These are phyloP conservation scores for Claviceps monticola DNA, from an alignment of 2,329 filamentous ascomycete species.

Conservation along the genomic window DNA sequence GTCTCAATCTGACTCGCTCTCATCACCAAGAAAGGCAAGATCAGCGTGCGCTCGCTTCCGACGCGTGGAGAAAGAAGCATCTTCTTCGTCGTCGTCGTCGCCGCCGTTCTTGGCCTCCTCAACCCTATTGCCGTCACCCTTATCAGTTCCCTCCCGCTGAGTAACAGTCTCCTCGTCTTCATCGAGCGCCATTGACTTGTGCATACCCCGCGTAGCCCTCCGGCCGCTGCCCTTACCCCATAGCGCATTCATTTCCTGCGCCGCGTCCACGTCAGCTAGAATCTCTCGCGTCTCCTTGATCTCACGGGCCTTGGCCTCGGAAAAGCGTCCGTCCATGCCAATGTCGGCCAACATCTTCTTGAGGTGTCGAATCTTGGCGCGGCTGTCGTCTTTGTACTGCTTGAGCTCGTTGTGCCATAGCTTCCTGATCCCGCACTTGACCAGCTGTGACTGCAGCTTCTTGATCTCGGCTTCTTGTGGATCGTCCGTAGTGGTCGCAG, in stretches of 20 bases:
- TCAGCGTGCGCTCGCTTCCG: conserved; percentile 36
- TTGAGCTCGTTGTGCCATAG: conserved; percentile 81
- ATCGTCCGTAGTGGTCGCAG: conserved; percentile 22
- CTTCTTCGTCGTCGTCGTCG: conserved; percentile 17
- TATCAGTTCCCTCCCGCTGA: conserved; percentile 9
- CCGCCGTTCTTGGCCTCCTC: conserved; percentile 14
- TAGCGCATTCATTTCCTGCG: conserved; percentile 63
- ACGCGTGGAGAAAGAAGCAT: conserved; percentile 26
- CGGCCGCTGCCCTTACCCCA: conserved; percentile 50
- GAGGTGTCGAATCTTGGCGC: conserved; percentile 72
- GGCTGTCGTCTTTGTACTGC: conserved; percentile 52
- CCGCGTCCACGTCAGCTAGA: conserved; percentile 67
- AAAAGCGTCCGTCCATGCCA: conserved; percentile 84
- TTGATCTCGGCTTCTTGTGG: conserved; percentile 73
- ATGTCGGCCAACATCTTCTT: conserved; percentile 63
- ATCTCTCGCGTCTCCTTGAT: conserved; percentile 84
- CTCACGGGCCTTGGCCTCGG: conserved; percentile 65
- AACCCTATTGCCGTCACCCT: conserved; percentile 9
- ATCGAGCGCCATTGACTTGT: conserved; percentile 16
- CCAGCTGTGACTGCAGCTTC: conserved; percentile 68
- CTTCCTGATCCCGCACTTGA: conserved; percentile 86
- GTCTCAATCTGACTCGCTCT: conserved; percentile 47
- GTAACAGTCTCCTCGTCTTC: conserved; percentile 17
- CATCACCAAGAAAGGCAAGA: conserved; percentile 53
- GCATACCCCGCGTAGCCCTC: conserved; percentile 27